Evolutionary conservation across 768 basidiomycete species (phyloP).

Genomic region (Mycena latifolia): DNA sequence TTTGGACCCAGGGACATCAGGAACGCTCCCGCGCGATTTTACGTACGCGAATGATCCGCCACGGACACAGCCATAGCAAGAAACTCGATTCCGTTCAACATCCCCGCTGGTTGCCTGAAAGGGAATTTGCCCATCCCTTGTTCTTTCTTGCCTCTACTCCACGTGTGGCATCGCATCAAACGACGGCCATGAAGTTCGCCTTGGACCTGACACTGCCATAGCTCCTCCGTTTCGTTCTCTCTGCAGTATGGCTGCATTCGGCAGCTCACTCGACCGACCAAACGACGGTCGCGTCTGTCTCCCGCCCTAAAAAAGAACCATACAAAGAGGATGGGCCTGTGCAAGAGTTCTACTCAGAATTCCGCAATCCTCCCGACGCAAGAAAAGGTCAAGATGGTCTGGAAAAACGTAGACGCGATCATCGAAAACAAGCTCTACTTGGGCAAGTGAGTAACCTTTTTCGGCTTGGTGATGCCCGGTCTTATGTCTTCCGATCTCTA

Average conservation of each 20-base stretch:
- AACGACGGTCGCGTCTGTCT: conserved; percentile 18
- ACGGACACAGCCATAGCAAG: conserved; percentile 23
- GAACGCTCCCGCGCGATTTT: conserved; percentile 11
- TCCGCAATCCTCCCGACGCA: conserved; percentile 35
- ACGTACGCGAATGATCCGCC: conserved; percentile 19
- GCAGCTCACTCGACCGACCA: conserved; percentile 28
- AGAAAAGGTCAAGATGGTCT: conserved; percentile 53
- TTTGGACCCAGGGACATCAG: conserved; percentile 14
- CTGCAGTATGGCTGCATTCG: conserved; percentile 26
- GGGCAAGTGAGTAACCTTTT: conserved; percentile 72
- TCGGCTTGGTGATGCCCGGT: conserved; percentile 29
- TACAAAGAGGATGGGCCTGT: conserved; percentile 40
- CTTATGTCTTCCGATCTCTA: conserved; percentile 46
- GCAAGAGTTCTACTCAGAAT: conserved; percentile 25
- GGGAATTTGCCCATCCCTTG: conserved; percentile 23
- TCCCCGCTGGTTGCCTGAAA: conserved; percentile 15
- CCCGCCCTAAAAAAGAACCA: conserved; percentile 31
- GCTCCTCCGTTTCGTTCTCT: conserved; percentile 28
- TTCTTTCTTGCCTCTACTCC: conserved; percentile 18
- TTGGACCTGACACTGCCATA: conserved; percentile 33
- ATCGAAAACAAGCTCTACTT: conserved; percentile 76
- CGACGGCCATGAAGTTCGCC: conserved; percentile 13
- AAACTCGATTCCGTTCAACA: conserved; percentile 12
- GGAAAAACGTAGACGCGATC: conserved; percentile 78
- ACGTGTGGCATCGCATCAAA: conserved; percentile 24